Conservation (phyloP, 345 rosid genomes). For the Lumnitzera racemosa region DNA sequence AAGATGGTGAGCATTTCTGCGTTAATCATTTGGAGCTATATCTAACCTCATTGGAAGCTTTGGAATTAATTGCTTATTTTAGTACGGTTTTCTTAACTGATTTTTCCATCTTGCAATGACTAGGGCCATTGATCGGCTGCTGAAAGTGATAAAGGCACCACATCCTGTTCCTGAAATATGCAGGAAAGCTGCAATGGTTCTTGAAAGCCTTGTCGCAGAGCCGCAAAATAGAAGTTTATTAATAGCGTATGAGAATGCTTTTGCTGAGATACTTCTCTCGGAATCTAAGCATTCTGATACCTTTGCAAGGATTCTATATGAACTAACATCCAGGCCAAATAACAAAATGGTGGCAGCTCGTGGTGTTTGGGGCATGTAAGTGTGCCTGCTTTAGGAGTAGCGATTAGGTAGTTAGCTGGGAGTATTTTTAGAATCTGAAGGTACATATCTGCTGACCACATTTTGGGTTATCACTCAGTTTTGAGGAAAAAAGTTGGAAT, state of each 20-base stretch:
- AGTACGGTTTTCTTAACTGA: not conserved
- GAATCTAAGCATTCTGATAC: constrained; percentile 82
- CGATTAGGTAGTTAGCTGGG: too few relatives aligned
- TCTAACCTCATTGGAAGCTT: not conserved
- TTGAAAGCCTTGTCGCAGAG: constrained; percentile 87
- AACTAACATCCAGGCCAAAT: constrained; percentile 82
- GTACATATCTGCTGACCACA: too few relatives aligned
- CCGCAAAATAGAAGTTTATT: constrained; percentile 79
- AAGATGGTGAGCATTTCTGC: constrained; percentile 54
- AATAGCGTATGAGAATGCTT: constrained; percentile 81
- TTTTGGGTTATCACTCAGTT: too few relatives aligned
- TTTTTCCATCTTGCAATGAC: not conserved
- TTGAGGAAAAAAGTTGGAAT: too few relatives aligned
- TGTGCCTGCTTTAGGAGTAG: constrained; percentile 5
- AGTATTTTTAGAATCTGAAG: too few relatives aligned
- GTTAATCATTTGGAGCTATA: not conserved
- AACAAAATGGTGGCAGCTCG: constrained; percentile 78
- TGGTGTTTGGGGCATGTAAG: constrained; percentile 89
- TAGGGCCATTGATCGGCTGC: constrained; percentile 93
- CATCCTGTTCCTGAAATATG: constrained; percentile 95
- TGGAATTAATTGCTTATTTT: not conserved
- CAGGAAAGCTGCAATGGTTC: constrained; percentile 88
- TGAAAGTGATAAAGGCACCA: constrained; percentile 72
- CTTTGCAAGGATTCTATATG: constrained; percentile 86
- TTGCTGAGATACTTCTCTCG: constrained; percentile 81